Evolutionary conservation across 164 flowering plant genomes (phyloP), one percentile per base, ranked within the genome.

Genomic region (Sedum album): DNA sequence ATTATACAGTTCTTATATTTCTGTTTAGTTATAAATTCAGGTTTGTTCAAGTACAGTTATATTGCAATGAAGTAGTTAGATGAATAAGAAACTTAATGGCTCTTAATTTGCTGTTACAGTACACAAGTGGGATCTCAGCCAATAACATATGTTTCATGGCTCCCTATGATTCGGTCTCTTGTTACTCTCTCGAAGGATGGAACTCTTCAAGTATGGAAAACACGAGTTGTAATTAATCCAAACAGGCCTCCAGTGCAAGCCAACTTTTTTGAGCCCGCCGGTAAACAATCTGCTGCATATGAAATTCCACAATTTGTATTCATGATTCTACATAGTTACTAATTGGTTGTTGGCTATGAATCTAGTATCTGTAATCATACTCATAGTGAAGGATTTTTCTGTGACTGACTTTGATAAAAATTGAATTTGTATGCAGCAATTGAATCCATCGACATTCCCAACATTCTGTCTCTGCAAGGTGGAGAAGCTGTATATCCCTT

Each of bases 401-500:
- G 6, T 23, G 7, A 61, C 25, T 69, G 31, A 15, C 41, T 39
- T 65, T 71, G 41, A 70, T 62, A 70, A 53, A 23, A 53, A 5
- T 46, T 71, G 33, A 57, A 68, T 21, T 23, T 55, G 17, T 42
- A 72, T 71, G 71, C 93, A 95, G 99, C 82, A 65, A 88, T 95
- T 73, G 97, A 95, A 76, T 76, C 92, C 65, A 80, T 95, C 25
- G 99, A 95, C 82, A 80, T 95, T 70, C 89, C 96, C 72, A 84
- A 87, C 33, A 85, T 92, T 81, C 82, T 95, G 44, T 88, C 99
- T 72, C 94, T 83, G 79, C 87, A 84, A 78, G 97, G 91, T 61
- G 99, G 97, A 70, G 99, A 95, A 76, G 85, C 97, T 63, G 92
- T 91, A 61, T 92, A 92, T 80, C 96, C 97, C 25, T 81, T 94